phyloP scores from a whole-genome alignment of 192 early-diverging fungal genomes.

The Dimargaris verticillata region DNA sequence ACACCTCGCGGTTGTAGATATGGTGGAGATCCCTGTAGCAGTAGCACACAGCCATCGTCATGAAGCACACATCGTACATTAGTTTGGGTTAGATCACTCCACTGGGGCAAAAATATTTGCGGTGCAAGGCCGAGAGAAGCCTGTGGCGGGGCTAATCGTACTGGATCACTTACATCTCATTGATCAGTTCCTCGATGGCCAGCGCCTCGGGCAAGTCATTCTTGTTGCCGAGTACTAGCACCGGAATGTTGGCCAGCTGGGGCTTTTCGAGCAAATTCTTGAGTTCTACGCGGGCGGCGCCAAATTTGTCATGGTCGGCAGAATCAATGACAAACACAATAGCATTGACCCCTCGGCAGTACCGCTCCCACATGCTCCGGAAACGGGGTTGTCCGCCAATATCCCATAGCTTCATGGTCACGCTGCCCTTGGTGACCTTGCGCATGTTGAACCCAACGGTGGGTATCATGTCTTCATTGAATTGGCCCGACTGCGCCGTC shows the following conservation, averaged over 20 bases:
- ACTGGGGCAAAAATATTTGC: too few species aligned
- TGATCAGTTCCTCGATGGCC: constrained; percentile 75
- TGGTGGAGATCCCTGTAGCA: constrained; percentile 56
- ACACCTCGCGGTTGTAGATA: constrained; percentile 85
- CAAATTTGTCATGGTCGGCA: constrained; percentile 85
- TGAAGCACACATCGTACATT: too few species aligned
- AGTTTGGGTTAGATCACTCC: too few species aligned
- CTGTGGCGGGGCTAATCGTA: too few species aligned
- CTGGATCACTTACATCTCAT: constrained; percentile 52
- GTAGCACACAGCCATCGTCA: too few species aligned
- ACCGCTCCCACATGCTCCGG: constrained; percentile 89
- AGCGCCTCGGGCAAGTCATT: constrained; percentile 86
- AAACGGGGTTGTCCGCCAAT: constrained; percentile 96
- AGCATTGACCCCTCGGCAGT: constrained; percentile 84
- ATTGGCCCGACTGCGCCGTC: constrained; percentile 44
- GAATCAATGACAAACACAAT: constrained; percentile 96
- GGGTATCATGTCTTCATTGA: constrained; percentile 80
- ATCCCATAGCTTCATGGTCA: constrained; percentile 99
- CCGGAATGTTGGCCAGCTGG: constrained; percentile 79
- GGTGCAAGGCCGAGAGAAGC: too few species aligned
- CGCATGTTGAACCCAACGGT: constrained; percentile 99
- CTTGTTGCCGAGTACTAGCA: constrained; percentile 97
- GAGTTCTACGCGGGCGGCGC: constrained; percentile 81
- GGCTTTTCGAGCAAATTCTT: constrained; percentile 84
- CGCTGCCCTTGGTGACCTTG: constrained; percentile 79